Evolutionary conservation across 352 stramenopile species (phyloP).

Genomic region (Globisporangium recalcitrans): DNA sequence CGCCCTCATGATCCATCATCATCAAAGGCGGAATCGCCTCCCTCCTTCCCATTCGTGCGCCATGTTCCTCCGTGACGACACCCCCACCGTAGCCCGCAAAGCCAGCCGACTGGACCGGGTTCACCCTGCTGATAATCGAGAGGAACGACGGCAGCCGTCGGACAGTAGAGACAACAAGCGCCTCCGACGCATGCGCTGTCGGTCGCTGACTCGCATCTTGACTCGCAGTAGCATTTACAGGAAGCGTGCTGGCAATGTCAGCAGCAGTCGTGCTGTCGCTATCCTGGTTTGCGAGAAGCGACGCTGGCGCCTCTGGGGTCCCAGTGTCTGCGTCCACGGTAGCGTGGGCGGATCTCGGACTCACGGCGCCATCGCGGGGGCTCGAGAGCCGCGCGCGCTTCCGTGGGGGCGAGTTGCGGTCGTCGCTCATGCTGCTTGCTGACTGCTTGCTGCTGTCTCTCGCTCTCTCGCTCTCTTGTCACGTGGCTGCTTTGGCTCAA

Average conservation of each 20-base stretch:
- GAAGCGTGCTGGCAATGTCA: neutral
- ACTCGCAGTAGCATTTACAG: neutral
- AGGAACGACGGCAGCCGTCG: constrained; percentile 4
- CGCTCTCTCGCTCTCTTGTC: neutral
- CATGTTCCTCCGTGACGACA: neutral
- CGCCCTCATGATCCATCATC: neutral
- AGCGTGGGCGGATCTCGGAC: neutral
- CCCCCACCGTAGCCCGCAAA: neutral
- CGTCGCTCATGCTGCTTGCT: constrained; percentile 20
- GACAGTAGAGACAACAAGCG: neutral
- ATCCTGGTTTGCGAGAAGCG: neutral
- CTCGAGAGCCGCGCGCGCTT: constrained; percentile 30
- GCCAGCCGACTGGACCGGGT: neutral
- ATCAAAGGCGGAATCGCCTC: neutral
- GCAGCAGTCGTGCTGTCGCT: neutral
- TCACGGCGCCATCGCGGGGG: neutral
- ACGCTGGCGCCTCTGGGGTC: neutral
- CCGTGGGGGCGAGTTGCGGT: constrained; percentile 26
- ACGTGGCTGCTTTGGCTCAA: constrained; percentile 7
- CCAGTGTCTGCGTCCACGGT: neutral
- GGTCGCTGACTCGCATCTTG: neutral
- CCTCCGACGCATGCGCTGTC: neutral
- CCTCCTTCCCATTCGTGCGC: neutral
- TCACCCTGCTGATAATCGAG: neutral
- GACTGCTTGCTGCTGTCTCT: neutral